A percentile compares a stretch with the other conserved stretches of the same genome.
Evolutionary conservation across 2,329 filamentous ascomycete genomes (phyloP).

Genomic region (Karstenula rhodostoma): DNA sequence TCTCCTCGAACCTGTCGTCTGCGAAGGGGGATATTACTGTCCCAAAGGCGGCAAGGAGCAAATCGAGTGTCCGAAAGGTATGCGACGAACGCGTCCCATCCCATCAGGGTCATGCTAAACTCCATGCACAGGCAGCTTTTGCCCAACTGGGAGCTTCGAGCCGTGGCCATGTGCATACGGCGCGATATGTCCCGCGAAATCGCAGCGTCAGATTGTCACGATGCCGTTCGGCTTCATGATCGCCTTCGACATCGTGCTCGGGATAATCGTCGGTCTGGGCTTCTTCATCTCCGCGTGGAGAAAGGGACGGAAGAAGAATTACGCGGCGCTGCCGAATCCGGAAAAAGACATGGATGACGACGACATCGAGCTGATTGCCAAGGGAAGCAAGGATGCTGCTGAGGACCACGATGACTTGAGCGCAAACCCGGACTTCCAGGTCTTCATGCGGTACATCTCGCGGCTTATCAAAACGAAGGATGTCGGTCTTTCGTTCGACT

Average conservation of each 20-base stretch:
- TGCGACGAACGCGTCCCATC: background rate
- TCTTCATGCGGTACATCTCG: conserved; percentile 19
- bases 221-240: conserved; percentile 20
- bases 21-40: conserved; percentile 16
- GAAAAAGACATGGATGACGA: conserved; percentile 15
- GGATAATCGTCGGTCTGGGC: conserved; percentile 16
- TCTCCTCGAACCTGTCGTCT: conserved; percentile 17
- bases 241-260: conserved; percentile 18
- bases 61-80: conserved; percentile 18
- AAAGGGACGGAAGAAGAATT: conserved; percentile 15
- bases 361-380: conserved; percentile 16
- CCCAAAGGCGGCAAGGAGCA: conserved; percentile 15
- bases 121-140: conserved; percentile 12
- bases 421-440: conserved; percentile 20
- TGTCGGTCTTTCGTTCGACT: conserved; percentile 21
- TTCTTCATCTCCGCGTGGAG: conserved; percentile 17
- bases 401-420: conserved; percentile 19
- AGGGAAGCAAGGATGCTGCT: conserved; percentile 5
- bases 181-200: conserved; percentile 19
- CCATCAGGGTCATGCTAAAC: background rate
- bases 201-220: conserved; percentile 20
- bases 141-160: conserved; percentile 16
- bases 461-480: conserved; percentile 21
- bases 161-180: conserved; percentile 14
- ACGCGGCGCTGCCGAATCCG: conserved; percentile 5